Conservation (phyloP, 495 filamentous ascomycete genomes). For the Elasticomyces elasticus region DNA sequence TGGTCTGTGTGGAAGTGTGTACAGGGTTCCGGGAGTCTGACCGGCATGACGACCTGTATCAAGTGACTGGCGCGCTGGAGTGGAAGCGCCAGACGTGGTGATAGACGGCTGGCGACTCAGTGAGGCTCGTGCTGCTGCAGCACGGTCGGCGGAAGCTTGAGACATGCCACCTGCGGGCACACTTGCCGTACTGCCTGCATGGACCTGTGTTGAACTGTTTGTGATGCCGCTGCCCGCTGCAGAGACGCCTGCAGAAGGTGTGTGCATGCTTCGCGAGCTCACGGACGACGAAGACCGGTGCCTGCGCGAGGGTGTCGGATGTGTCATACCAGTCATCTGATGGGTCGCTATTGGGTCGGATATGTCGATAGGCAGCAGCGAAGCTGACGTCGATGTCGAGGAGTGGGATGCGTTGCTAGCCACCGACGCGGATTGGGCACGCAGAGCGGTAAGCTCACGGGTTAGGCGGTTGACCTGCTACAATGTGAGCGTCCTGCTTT, state of each 20-base stretch:
- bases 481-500: neutral
- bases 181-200: constrained; percentile 15
- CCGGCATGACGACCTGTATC: constrained; percentile 9
- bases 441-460: constrained; percentile 69
- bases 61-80: constrained; percentile 19
- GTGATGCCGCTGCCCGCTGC: constrained; percentile 36
- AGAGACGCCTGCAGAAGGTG: constrained; percentile 30
- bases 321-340: constrained; percentile 40
- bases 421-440: constrained; percentile 68
- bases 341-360: constrained; percentile 38
- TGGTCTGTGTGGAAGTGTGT: constrained; percentile 15
- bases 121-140: constrained; percentile 11
- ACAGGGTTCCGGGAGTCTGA: neutral
- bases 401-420: constrained; percentile 60
- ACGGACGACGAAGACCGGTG: constrained; percentile 57
- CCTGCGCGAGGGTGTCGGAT: constrained; percentile 49
- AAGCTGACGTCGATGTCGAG: constrained; percentile 45
- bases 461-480: constrained; percentile 80
- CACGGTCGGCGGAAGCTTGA: constrained; percentile 24
- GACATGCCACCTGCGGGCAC: constrained; percentile 6
- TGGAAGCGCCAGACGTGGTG: constrained; percentile 16
- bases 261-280: constrained; percentile 44
- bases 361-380: constrained; percentile 25
- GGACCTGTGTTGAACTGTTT: constrained; percentile 37
- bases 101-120: constrained; percentile 14